phyloP scores from a whole-genome alignment of 202 grass and related monocot species.

The Hordeum pubiflorum region DNA sequence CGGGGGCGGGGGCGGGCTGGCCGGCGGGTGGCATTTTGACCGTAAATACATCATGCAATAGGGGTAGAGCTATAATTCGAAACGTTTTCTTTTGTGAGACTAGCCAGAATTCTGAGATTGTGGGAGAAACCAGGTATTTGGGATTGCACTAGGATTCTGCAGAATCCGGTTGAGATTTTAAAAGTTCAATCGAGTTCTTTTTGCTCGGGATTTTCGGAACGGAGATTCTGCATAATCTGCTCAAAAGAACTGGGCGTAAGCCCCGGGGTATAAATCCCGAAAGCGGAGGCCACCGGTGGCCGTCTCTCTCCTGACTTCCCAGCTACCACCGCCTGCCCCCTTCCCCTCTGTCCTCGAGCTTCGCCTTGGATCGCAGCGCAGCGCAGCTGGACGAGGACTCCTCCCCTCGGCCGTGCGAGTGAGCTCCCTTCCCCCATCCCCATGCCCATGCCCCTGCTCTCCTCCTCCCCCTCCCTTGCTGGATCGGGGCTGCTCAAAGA shows the following conservation, averaged over 20 bases:
- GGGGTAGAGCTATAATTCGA: no score
- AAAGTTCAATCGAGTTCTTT: no score
- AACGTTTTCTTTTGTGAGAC: no score
- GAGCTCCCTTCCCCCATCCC: background rate
- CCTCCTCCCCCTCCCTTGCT: background rate
- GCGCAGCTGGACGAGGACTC: background rate
- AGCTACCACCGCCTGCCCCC: constrained; percentile 23
- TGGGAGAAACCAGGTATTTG: no score
- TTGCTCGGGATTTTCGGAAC: no score
- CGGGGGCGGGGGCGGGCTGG: no score
- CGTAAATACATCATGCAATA: no score
- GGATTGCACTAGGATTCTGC: no score
- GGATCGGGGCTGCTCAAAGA: constrained; percentile 30
- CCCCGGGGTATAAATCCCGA: constrained; percentile 8
- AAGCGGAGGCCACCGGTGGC: background rate
- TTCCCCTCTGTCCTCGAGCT: constrained; percentile 17
- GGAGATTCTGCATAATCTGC: no score
- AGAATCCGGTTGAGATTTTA: no score
- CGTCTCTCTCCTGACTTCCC: constrained; percentile 11
- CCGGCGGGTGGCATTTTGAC: no score
- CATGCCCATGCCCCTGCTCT: background rate
- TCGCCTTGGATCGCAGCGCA: constrained; percentile 36
- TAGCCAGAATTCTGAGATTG: no score
- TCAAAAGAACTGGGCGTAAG: background rate
- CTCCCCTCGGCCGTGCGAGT: constrained; percentile 1